Base-by-base conservation (phyloP, 1,284 basidiomycete genomes). In the Cutaneotrichosporon cyanovorans region DNA sequence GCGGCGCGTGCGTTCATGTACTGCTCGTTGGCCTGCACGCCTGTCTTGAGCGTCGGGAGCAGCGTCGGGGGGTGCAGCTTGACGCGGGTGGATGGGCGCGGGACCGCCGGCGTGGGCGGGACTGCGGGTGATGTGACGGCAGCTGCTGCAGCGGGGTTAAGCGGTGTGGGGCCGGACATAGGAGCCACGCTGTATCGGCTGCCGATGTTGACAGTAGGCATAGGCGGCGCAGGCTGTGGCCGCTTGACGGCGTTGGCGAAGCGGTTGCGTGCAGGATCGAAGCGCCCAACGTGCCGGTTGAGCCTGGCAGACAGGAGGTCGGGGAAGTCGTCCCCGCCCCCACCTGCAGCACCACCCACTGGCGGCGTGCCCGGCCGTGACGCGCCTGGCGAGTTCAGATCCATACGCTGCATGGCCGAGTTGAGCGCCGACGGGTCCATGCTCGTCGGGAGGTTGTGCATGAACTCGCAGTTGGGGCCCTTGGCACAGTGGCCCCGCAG, bases 401-500 rank as follows among this genome's bases (percentile, higher is more conserved):
- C 82, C 5, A 82, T 77, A 14, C 82, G 78, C 1, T 79, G 74
- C 74, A 90, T 81, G n/a, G 83, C 82, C 37, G 76, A 75, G 40
- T 80, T 81, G 36, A 74, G 56, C 4, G 59, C 60, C 36, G 54
- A 46, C 4, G 71, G 62, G 42, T 73, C 72, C 37, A 74, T 61
- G 47, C 66, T 83, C 45, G 56, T 82, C 2, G 89, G 89, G 2
- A 93, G 75, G 61, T 87, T 85, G 63, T 93, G 89, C 61, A 93
- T 71, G 69, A 93, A 93, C 68, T 68, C 68, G 69, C 68, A 72
- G 55, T 78, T 81, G 50, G 93, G 90, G 42, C 89, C 84, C 69
- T 96, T 96, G 37, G 89, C 87, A 65, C 91, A 96, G 46, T 90
- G 91, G 4, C 93, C 93, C 41, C 91, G 80, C 34, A 99, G 78